phyloP scores from a whole-genome alignment of 2,329 filamentous ascomycete species.

The Colletotrichum tanaceti region DNA sequence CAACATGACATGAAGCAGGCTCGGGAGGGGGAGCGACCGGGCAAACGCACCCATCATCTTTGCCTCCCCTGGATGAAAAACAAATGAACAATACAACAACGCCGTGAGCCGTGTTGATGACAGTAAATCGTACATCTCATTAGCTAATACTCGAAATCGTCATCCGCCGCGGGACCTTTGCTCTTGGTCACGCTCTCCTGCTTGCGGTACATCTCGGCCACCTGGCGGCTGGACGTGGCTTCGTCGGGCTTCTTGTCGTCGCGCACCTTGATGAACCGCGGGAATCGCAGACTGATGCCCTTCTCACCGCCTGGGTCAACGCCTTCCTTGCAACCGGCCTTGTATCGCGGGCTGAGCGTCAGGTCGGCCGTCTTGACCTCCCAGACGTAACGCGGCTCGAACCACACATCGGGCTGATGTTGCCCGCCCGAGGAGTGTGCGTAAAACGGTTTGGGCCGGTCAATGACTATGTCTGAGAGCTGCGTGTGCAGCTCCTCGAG shows the following conservation, averaged over 20 bases:
- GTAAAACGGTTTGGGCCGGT: constrained; percentile 94
- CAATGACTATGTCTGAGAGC: constrained; percentile 83
- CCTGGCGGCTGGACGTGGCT: constrained; percentile 84
- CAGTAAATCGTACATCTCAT: background rate
- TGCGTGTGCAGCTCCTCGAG: constrained; percentile 86
- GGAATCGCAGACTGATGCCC: constrained; percentile 91
- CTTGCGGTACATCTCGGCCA: constrained; percentile 96
- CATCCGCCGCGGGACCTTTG: constrained; percentile 88
- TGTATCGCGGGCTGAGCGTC: constrained; percentile 91
- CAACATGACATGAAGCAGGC: background rate
- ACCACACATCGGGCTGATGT: constrained; percentile 98
- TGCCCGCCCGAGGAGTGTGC: constrained; percentile 84
- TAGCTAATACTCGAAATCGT: constrained; percentile 93
- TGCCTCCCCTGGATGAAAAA: background rate
- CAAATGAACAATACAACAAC: constrained; percentile 5
- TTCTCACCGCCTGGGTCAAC: constrained; percentile 76
- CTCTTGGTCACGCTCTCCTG: constrained; percentile 91
- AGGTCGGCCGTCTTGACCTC: constrained; percentile 97
- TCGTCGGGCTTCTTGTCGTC: constrained; percentile 97
- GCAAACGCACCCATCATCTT: background rate
- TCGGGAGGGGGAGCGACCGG: background rate
- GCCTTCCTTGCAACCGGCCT: constrained; percentile 86
- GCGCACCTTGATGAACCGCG: constrained; percentile 88
- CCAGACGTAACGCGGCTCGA: constrained; percentile 95
- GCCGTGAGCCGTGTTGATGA: constrained; percentile 4